These are phyloP conservation scores for Priceomyces haplophilus DNA, from an alignment of 805 yeast genomes.

Conservation along the genomic window DNA sequence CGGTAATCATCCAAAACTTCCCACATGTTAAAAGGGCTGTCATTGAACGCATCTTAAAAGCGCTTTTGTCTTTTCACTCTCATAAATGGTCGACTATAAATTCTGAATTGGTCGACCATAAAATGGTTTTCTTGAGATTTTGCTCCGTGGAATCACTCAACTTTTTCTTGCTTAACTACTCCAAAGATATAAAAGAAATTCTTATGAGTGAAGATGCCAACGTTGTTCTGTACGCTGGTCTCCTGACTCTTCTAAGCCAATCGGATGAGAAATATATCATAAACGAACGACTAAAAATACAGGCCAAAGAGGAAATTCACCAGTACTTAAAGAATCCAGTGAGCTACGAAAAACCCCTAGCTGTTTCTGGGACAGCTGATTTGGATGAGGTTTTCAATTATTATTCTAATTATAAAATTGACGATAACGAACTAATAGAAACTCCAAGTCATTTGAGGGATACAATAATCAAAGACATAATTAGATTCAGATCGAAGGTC, in stretches of 20 bases:
- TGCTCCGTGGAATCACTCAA: background rate
- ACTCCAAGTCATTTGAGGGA: constrained; percentile 54
- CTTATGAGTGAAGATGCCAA: constrained; percentile 1
- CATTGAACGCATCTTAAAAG: constrained; percentile 32
- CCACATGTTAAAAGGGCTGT: constrained; percentile 26
- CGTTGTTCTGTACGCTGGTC: constrained; percentile 5
- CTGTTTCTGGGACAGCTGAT: constrained; percentile 31
- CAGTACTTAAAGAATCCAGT: constrained; percentile 16
- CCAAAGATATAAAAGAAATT: background rate
- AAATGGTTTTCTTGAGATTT: constrained; percentile 33
- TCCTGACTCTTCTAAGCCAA: constrained; percentile 2
- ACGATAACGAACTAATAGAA: constrained; percentile 54
- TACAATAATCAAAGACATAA: constrained; percentile 49
- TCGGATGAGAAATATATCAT: background rate
- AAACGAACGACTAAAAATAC: constrained; percentile 2
- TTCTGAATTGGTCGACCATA: constrained; percentile 29
- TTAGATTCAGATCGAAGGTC: constrained; percentile 55
- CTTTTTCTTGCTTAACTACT: constrained; percentile 10
- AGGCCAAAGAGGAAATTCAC: constrained; percentile 7
- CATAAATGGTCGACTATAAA: constrained; percentile 36
- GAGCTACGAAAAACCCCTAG: constrained; percentile 17
- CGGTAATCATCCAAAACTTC: constrained; percentile 32
- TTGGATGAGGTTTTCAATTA: constrained; percentile 33
- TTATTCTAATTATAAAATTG: constrained; percentile 47
- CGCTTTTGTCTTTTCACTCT: constrained; percentile 12